These are phyloP conservation scores for Sistotremastrum suecicum DNA, from an alignment of 768 basidiomycete genomes.

Conservation along the genomic window DNA sequence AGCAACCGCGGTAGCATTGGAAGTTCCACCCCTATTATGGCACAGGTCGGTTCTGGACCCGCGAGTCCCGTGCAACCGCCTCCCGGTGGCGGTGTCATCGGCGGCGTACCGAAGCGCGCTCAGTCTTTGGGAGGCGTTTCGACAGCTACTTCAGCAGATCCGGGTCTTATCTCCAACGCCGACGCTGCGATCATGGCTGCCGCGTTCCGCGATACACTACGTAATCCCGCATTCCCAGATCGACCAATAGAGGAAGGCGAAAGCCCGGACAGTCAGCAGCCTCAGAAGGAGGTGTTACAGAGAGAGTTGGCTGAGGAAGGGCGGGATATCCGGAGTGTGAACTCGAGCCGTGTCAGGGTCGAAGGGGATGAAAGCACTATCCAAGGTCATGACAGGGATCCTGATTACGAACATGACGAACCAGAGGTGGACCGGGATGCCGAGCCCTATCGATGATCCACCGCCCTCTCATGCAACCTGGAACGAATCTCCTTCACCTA, in stretches of 20 bases:
- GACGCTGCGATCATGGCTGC: conserved; percentile 91
- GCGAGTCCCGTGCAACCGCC: conserved; percentile 20
- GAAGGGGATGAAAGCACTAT: conserved; percentile 19
- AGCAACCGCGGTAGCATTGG: conserved; percentile 65
- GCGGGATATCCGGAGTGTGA: conserved; percentile 74
- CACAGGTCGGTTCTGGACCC: conserved; percentile 30
- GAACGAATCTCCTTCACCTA: conserved; percentile 14
- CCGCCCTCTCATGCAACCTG: conserved; percentile 29
- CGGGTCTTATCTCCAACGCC: conserved; percentile 63
- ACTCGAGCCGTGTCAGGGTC: conserved; percentile 65
- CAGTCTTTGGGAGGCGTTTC: conserved; percentile 32
- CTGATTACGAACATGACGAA: not conserved
- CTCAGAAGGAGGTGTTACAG: conserved; percentile 34
- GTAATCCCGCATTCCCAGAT: conserved; percentile 79
- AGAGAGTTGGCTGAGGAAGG: conserved; percentile 81
- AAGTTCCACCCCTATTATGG: conserved; percentile 75
- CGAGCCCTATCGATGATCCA: conserved; percentile 39
- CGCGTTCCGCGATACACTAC: conserved; percentile 76
- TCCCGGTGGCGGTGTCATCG: conserved; percentile 38
- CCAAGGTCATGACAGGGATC: not conserved
- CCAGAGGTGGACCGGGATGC: conserved; percentile 17
- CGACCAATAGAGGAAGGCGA: conserved; percentile 58
- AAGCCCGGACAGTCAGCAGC: conserved; percentile 34
- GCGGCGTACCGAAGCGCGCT: conserved; percentile 51
- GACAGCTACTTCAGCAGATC: conserved; percentile 18